Evolutionary conservation across 2,329 filamentous ascomycete genomes (phyloP), one percentile per base, ranked within the genome.

Genomic region (Bipolaris gigantea): DNA sequence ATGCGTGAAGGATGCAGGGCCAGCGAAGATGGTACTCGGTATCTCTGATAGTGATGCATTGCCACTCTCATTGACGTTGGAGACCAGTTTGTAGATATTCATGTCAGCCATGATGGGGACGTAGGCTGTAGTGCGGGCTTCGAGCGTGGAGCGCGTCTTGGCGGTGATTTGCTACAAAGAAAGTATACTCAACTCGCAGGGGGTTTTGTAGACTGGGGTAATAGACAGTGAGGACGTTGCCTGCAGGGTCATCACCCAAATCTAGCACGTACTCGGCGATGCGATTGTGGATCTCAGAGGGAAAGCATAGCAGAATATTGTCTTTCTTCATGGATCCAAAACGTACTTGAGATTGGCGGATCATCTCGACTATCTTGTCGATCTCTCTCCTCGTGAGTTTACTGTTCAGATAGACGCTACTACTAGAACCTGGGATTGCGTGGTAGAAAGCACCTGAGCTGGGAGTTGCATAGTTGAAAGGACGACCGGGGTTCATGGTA

Each of bases 1-100:
- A 21, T 47, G 48, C 33, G 13, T 45, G 39, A 49, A 55, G 2
- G 15, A 49, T 1, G 36, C 41, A n/a, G 55, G 32, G 7, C 33
- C 44, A 21, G 48, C n/a, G 18, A 58, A 40, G 27, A 55, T n/a
- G 10, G 56, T 58, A 30, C 30, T 46, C 15, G 42, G 35, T 4
- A 32, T 21, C 13, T 33, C 21, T 19, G 21, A 5, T 7, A 55
- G 34, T 2, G 33, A 23, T 10, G 18, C 13, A 5, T 19, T 25
- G 7, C 47, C 47, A 18, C 33, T 36, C 8, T 36, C 8, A 18
- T 36, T 16, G 2, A 27, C n/a, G 23, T 32, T 4, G 10, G 46
- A 38, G 16, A 57, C n/a, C 4, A 13, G 5, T 5, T 10, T 23
- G 16, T 4, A 35, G n/a, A 36, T 50, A 10, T 40, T 11, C 35